A percentile compares a stretch with the other conserved stretches of the same genome.
Evolutionary conservation across 441 rosid genomes (phyloP).

Genomic region (Pelargonium fulgidum): DNA sequence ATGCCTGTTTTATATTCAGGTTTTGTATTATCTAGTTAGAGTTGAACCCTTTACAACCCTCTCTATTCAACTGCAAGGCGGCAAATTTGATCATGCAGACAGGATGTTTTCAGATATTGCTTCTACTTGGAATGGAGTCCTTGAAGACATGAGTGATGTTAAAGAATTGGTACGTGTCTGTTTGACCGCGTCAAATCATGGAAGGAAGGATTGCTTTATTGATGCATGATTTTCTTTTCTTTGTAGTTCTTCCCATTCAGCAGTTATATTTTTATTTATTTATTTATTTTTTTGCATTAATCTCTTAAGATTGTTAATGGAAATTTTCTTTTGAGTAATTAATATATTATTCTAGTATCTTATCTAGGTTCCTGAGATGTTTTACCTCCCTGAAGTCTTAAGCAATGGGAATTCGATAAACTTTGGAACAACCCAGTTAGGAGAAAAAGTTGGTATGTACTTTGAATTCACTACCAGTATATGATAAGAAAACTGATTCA

Average conservation of each 20-base stretch:
- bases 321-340: conserved; percentile 15
- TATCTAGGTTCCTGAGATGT: conserved; percentile 92
- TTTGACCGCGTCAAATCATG: conserved; percentile 15
- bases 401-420: conserved; percentile 83
- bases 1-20: conserved; percentile 46
- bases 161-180: conserved; percentile 81
- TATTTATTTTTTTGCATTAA: conserved; percentile 8
- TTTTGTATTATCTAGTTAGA: conserved; percentile 90
- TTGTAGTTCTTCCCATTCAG: too few species aligned
- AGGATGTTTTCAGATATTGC: conserved; percentile 90
- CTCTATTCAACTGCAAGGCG: conserved; percentile 98
- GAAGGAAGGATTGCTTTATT: conserved; percentile 9
- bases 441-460: conserved; percentile 83
- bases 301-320: conserved; percentile 5
- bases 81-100: conserved; percentile 99
- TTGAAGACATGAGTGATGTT: conserved; percentile 99
- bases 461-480: conserved; percentile 14
- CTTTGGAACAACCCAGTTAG: conserved; percentile 87
- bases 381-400: conserved; percentile 91
- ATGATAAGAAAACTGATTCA: conserved; percentile 17
- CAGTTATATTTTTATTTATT: too few species aligned
- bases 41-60: conserved; percentile 95
- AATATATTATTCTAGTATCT: conserved; percentile 17
- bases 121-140: conserved; percentile 95
- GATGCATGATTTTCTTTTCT: conserved; percentile 11